Evolutionary conservation across 257 asterid genomes (phyloP), one percentile per base, ranked within the genome.

Genomic region (Petrea volubilis): DNA sequence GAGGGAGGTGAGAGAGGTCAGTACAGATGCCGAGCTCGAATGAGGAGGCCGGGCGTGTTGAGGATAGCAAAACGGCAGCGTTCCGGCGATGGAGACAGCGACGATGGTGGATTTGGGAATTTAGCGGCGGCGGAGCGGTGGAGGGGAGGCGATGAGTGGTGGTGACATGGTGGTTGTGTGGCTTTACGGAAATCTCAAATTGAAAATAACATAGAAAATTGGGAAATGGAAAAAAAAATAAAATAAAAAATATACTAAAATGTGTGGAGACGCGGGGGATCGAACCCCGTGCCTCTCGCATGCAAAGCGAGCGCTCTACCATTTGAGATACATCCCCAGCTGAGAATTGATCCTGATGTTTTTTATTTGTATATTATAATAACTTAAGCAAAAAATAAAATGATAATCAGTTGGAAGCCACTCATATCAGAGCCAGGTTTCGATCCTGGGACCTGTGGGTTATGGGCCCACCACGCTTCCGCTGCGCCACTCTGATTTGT

Each of bases 381-480:
- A 3, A 15, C 17, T 7, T 4, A 15, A n/a, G 1, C 1, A 6
- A 15, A 46, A 47, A 47, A 47, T 7, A 3, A 3, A 47, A 47
- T 15, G 0, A 47, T 3, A 13, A 0, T 34, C 40, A 34, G 40
- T 7, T 2, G 49, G 72, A 66, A 66, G 60, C 70, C 17, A 64
- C 59, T 38, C 24, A 4, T 93, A 94, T 91, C 97, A 87, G 90
- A 94, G 96, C 95, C 88, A 94, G 96, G 98, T 91, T 91, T 94
- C 97, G 93, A 91, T 94, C 99, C 97, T 91, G 90, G 95, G 97
- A 89, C 97, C 98, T 88, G 96, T 93, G 97, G 98, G 98, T 93
- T 93, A 90, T 93, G 85, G 97, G 97, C 97, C 97, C 95, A 88
- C 97, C 97, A 90, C 96, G 95, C 97, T 92, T 90, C 95, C 96